A percentile compares a stretch with the other conserved stretches of the same genome.
Evolutionary conservation across 768 basidiomycete species (phyloP).

Genomic region (Amanita molliuscula): DNA sequence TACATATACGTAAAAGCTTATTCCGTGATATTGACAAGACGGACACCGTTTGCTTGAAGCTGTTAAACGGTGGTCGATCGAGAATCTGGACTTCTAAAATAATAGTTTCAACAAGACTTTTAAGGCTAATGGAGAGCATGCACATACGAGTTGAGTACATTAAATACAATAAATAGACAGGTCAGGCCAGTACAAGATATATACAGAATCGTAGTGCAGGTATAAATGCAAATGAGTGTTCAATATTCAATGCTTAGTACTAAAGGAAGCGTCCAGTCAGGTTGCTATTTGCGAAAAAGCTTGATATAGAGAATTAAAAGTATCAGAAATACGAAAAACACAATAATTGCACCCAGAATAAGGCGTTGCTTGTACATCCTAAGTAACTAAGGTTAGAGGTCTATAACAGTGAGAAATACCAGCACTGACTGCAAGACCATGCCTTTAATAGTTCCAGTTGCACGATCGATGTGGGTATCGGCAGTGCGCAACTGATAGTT

Average conservation of each 20-base stretch:
- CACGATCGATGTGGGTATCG: slow-evolving; percentile 76
- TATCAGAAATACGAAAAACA: slow-evolving; percentile 70
- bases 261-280: not conserved
- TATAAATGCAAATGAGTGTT: not conserved
- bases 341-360: slow-evolving; percentile 66
- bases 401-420: not conserved
- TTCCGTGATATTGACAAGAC: too few species aligned
- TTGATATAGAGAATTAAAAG: slow-evolving; percentile 61
- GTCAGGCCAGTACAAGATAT: slow-evolving; percentile 1
- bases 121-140: not conserved
- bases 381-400: slow-evolving; percentile 2
- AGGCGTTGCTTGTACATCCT: slow-evolving; percentile 92
- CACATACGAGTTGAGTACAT: not conserved
- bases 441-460: slow-evolving; percentile 82
- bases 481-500: slow-evolving; percentile 57
- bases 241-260: not conserved
- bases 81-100: too few species aligned
- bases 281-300: slow-evolving; percentile 15
- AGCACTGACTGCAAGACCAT: slow-evolving; percentile 79
- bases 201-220: not conserved
- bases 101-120: too few species aligned
- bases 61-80: too few species aligned
- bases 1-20: too few species aligned
- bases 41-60: too few species aligned
- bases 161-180: slow-evolving; percentile 2